A percentile compares a stretch with the other conserved stretches of the same genome.
Evolutionary conservation across 805 yeast species (phyloP).

Genomic region (Hanseniaspora nectarophila): DNA sequence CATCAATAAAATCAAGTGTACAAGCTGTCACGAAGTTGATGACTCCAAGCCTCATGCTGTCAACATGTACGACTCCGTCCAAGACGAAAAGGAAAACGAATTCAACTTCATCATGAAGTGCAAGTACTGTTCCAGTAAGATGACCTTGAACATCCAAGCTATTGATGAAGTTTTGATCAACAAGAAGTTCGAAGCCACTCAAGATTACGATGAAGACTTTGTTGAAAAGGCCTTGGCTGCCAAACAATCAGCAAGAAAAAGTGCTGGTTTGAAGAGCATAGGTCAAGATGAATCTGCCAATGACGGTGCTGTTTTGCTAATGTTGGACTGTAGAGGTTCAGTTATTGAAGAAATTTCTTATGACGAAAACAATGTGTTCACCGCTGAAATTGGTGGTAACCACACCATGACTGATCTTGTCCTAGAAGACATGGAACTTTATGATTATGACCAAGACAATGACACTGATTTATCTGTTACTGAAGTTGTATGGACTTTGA

Average conservation of each 20-base stretch:
- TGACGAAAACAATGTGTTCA: constrained; percentile 25
- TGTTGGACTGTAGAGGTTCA: constrained; percentile 77
- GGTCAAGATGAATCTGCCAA: not conserved
- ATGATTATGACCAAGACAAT: constrained; percentile 83
- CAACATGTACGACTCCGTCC: constrained; percentile 54
- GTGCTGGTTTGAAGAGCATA: constrained; percentile 7
- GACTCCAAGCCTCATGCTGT: constrained; percentile 51
- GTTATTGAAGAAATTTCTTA: constrained; percentile 61
- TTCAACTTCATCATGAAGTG: constrained; percentile 76
- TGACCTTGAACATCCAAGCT: constrained; percentile 21
- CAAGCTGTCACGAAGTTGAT: constrained; percentile 67
- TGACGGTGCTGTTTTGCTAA: constrained; percentile 35
- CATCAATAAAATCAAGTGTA: constrained; percentile 62
- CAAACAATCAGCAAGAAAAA: constrained; percentile 16
- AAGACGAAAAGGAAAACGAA: constrained; percentile 47
- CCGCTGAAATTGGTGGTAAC: constrained; percentile 22
- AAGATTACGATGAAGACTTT: constrained; percentile 16
- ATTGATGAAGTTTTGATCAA: constrained; percentile 24
- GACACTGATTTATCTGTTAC: constrained; percentile 70
- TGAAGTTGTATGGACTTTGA: constrained; percentile 57
- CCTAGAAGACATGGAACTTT: constrained; percentile 70
- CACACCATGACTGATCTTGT: constrained; percentile 39
- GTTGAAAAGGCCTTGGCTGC: not conserved
- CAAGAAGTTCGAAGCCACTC: constrained; percentile 16
- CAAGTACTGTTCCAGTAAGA: constrained; percentile 40